phyloP scores from a whole-genome alignment of 345 rosid genomes.

The Acer campestre region DNA sequence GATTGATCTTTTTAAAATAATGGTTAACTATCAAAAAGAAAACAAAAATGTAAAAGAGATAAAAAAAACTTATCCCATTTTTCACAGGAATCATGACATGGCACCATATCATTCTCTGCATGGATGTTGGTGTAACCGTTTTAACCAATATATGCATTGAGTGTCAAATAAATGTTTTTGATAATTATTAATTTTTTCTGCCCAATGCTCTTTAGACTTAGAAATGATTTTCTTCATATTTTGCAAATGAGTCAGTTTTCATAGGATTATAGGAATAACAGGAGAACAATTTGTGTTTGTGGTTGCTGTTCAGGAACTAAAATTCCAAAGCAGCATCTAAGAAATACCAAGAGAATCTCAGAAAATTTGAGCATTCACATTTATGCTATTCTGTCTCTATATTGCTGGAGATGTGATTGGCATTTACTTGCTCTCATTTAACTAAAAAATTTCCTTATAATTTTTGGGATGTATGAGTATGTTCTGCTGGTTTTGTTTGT shows the following conservation, averaged over 20 bases:
- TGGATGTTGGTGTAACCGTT: not conserved
- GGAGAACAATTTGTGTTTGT: not conserved
- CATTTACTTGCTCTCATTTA: conserved; percentile 6
- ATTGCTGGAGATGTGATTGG: conserved; percentile 1
- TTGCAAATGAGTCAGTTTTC: not conserved
- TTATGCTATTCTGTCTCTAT: not conserved
- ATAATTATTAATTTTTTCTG: not conserved
- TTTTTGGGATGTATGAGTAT: conserved; percentile 36
- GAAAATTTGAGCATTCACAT: conserved; percentile 1
- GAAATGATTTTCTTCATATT: not conserved
- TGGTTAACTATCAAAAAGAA: not conserved
- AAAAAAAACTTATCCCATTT: not conserved
- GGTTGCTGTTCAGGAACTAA: not conserved
- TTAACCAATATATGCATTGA: not conserved
- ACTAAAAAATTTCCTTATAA: conserved; percentile 21
- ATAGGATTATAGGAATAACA: not conserved
- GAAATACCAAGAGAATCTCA: not conserved
- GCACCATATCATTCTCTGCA: not conserved
- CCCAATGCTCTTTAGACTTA: not conserved
- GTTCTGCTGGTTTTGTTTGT: conserved; percentile 40
- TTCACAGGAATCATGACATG: not conserved
- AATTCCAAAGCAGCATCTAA: conserved; percentile 8
- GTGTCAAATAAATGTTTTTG: not conserved
- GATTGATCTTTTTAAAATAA: not conserved
- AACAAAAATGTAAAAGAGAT: not conserved